Evolutionary conservation across 2,329 filamentous ascomycete genomes (phyloP).

Genomic region (Aspergillus fumigatiaffinis): DNA sequence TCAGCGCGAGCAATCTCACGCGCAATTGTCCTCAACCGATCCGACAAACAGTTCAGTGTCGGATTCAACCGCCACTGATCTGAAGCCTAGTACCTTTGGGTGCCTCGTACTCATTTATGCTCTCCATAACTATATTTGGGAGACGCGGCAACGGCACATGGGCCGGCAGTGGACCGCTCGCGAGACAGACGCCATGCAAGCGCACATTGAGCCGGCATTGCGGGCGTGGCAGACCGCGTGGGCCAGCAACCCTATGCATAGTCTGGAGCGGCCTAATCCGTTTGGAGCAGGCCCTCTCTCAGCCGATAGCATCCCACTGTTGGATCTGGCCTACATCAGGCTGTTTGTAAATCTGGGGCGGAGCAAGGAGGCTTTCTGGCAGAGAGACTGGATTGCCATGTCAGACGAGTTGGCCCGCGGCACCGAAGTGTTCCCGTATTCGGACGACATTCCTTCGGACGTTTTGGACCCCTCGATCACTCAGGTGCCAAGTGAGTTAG

Average conservation of each 20-base stretch:
- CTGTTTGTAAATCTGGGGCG: slow-evolving; percentile 90
- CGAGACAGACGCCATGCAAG: slow-evolving; percentile 93
- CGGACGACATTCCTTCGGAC: slow-evolving; percentile 45
- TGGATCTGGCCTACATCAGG: slow-evolving; percentile 88
- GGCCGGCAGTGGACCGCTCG: slow-evolving; percentile 85
- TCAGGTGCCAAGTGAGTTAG: slow-evolving; percentile 12
- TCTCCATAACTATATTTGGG: slow-evolving; percentile 97
- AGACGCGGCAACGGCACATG: slow-evolving; percentile 85
- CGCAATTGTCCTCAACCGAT: slow-evolving; percentile 21
- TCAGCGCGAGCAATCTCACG: slow-evolving; percentile 53
- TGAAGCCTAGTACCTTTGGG: slow-evolving; percentile 85
- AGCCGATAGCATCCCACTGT: slow-evolving; percentile 82
- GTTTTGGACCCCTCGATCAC: slow-evolving; percentile 27
- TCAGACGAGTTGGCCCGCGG: slow-evolving; percentile 79
- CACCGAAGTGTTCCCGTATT: slow-evolving; percentile 69
- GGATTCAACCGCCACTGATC: slow-evolving; percentile 57
- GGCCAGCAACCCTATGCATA: slow-evolving; percentile 81
- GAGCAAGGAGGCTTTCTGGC: slow-evolving; percentile 91
- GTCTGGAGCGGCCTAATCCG: slow-evolving; percentile 77
- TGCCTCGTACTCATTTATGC: slow-evolving; percentile 90
- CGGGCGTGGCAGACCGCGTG: slow-evolving; percentile 93
- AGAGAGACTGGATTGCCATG: slow-evolving; percentile 88
- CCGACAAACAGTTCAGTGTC: slow-evolving; percentile 48
- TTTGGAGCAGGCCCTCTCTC: slow-evolving; percentile 78
- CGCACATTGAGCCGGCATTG: slow-evolving; percentile 88